Conservation (phyloP, 2,329 filamentous ascomycete species). For the Clonostachys sp. region DNA sequence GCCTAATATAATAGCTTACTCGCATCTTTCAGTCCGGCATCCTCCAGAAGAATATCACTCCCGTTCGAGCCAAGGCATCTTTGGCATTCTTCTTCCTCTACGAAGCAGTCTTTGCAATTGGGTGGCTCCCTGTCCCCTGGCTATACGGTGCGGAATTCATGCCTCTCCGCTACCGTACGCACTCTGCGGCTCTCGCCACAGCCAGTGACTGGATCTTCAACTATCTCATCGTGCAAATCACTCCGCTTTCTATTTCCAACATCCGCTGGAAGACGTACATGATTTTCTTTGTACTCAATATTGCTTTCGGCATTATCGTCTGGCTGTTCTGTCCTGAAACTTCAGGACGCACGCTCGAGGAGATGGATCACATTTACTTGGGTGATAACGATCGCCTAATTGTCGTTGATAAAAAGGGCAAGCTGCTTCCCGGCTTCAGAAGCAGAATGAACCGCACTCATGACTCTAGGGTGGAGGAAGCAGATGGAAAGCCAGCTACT, state of each 20-base stretch:
- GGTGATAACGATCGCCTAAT: too few species aligned
- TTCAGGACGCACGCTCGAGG: constrained; percentile 48
- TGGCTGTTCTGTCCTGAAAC: constrained; percentile 56
- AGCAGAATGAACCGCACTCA: too few species aligned
- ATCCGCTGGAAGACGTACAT: constrained; percentile 70
- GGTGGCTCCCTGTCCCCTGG: constrained; percentile 51
- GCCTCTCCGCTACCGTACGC: constrained; percentile 64
- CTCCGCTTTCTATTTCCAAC: constrained; percentile 54
- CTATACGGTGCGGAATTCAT: constrained; percentile 71
- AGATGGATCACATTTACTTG: constrained; percentile 60
- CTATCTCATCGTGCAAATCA: constrained; percentile 52
- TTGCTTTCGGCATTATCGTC: constrained; percentile 57
- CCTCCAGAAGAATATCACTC: too few species aligned
- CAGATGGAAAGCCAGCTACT: too few species aligned
- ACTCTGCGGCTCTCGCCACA: constrained; percentile 72
- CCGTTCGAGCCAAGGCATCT: too few species aligned
- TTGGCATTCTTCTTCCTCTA: constrained; percentile 64
- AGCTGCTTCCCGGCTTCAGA: too few species aligned
- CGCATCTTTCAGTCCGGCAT: constrained; percentile 31
- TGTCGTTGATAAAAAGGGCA: too few species aligned
- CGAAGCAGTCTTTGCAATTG: constrained; percentile 33
- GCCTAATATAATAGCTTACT: too few species aligned
- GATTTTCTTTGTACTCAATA: constrained; percentile 66
- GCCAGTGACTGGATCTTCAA: constrained; percentile 74
- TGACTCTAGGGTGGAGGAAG: too few species aligned